Base-by-base conservation (phyloP, 306 rosid species). In the Senna tora region DNA sequence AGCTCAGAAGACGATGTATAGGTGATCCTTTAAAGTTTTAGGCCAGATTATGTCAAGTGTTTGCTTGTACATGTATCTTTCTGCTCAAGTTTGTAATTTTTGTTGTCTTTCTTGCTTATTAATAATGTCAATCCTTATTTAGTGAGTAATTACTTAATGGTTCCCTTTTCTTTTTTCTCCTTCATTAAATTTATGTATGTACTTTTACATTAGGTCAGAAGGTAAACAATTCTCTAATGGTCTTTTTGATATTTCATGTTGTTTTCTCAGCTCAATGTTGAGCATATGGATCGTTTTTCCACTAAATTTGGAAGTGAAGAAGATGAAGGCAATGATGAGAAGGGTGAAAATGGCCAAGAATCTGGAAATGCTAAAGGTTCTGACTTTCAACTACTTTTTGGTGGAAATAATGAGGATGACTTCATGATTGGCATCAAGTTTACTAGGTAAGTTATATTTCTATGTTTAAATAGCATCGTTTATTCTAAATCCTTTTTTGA, bases 371-470 rank as follows among this genome's bases (percentile, higher is more conserved):
- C 45, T 39, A 71, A 94, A 81, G 88, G 96, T 54, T 59, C 85
- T 0, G 98, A 94, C 83, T 91, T 83, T 69, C 47, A 91, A 71
- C 75, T 79, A 74, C 98, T 94, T 78, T 89, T 91, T 89, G 85
- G 87, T 57, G 97, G 92, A 60, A 89, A 86, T 80, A 85, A 83
- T 64, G 89, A 79, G 72, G 98, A 94, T 75, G 85, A 86, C 73
- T 94, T 94, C 81, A 88, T 94, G 96, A 75, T 91, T 60, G 98
- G 98, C 77, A 89, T 94, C 80, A 94, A 94, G 83, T 86, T 94
- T 82, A 89, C 96, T 0, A 86, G 90, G 98, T 91, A 84, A 63
- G 60, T 82, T 61, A 39, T 65, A 43, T 64, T 53, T 57, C 22
- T 69, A 34, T 2, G 14, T 55, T 33, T 58, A 42, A 59, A 34